phyloP scores from a whole-genome alignment of 805 yeast species.

The Starmerella roubikii region DNA sequence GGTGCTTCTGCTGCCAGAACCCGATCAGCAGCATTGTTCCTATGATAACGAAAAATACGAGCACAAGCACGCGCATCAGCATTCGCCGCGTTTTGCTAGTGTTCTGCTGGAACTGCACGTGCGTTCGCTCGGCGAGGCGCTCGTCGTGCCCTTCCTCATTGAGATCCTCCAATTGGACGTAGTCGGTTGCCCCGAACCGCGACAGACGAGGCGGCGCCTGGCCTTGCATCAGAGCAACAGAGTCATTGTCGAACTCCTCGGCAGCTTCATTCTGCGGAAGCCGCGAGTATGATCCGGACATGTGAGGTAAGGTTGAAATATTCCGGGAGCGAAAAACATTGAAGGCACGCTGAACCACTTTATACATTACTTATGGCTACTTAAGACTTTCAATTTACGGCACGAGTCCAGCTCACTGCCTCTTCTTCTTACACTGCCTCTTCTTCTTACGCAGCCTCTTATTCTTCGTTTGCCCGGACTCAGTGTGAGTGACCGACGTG shows the following conservation, averaged over 20 bases:
- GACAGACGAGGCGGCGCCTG: slow-evolving; percentile 12
- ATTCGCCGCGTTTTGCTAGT: slow-evolving; percentile 2
- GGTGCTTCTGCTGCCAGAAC: background rate
- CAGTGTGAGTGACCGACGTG: too few species aligned
- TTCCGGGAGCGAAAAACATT: too few species aligned
- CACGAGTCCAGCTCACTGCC: too few species aligned
- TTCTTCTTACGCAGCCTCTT: too few species aligned
- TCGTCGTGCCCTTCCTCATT: slow-evolving; percentile 15
- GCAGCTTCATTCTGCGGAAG: slow-evolving; percentile 5
- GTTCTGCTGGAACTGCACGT: background rate
- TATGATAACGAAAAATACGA: slow-evolving; percentile 7
- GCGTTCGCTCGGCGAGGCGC: slow-evolving; percentile 1
- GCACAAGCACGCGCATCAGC: slow-evolving; percentile 4
- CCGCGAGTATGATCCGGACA: too few species aligned
- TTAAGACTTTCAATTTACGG: too few species aligned
- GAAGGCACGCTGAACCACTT: too few species aligned
- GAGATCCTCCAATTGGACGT: slow-evolving; percentile 17
- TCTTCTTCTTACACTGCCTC: too few species aligned
- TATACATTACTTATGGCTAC: too few species aligned
- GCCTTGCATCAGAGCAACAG: slow-evolving; percentile 17
- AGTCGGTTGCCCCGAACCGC: slow-evolving; percentile 12
- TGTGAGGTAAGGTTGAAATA: too few species aligned
- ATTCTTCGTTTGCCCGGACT: too few species aligned
- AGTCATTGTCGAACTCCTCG: slow-evolving; percentile 16
- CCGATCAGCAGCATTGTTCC: slow-evolving; percentile 2